Conservation (phyloP, 345 rosid genomes). For the Aurinia saxatilis region DNA sequence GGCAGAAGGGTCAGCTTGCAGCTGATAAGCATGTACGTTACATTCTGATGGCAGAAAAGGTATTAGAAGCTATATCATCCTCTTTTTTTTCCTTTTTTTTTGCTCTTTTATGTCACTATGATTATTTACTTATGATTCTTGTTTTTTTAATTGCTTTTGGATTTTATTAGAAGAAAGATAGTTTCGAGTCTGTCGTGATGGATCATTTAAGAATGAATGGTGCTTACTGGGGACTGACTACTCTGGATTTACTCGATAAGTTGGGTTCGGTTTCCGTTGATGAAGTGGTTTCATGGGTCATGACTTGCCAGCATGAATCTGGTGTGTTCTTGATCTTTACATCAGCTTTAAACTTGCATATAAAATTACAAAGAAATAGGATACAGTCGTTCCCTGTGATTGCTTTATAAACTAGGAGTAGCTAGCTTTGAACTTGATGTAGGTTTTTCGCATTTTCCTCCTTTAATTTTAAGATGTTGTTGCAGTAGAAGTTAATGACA, state of each 20-base stretch:
- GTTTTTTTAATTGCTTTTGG: background rate
- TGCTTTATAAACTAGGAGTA: too few species aligned
- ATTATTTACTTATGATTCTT: background rate
- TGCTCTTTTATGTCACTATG: background rate
- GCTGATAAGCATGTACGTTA: conserved; percentile 58
- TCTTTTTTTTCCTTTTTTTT: background rate
- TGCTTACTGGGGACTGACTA: conserved; percentile 84
- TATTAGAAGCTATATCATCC: conserved; percentile 4
- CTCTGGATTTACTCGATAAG: conserved; percentile 72
- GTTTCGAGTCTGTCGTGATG: conserved; percentile 84
- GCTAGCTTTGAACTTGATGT: background rate
- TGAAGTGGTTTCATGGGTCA: conserved; percentile 65
- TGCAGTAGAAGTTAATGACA: background rate
- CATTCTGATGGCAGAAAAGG: conserved; percentile 66
- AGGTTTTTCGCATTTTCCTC: background rate
- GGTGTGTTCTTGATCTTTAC: conserved; percentile 34
- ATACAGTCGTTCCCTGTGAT: too few species aligned
- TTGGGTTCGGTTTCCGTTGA: conserved; percentile 47
- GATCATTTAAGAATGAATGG: conserved; percentile 89
- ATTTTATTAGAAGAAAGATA: conserved; percentile 51
- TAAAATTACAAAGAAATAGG: background rate
- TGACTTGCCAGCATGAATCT: conserved; percentile 74
- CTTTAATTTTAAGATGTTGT: background rate
- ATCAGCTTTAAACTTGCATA: background rate
- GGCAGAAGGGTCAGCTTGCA: conserved; percentile 61